Evolutionary conservation across 768 basidiomycete genomes (phyloP).

Genomic region (Xanthoconium stramineum): DNA sequence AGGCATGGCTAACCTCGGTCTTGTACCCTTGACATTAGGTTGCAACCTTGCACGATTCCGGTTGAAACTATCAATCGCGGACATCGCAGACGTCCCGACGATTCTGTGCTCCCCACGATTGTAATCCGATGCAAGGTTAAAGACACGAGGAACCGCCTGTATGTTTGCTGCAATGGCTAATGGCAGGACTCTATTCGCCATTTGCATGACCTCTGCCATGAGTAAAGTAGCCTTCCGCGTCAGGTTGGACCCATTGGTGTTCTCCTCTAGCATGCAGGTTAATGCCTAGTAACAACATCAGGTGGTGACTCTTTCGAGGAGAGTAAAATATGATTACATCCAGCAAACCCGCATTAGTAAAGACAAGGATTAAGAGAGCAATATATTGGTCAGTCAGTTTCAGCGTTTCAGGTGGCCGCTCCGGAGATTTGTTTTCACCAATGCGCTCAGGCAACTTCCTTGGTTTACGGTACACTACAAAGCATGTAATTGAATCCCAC

Average conservation of each 20-base stretch:
- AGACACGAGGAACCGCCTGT: slow-evolving; percentile 84
- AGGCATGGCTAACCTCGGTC: slow-evolving; percentile 54
- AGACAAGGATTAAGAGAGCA: slow-evolving; percentile 76
- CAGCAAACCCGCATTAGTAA: slow-evolving; percentile 82
- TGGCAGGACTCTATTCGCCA: slow-evolving; percentile 86
- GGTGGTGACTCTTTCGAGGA: neutral
- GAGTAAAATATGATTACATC: slow-evolving; percentile 54
- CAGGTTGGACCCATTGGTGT: slow-evolving; percentile 64
- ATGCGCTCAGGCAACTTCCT: slow-evolving; percentile 33
- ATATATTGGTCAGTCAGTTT: slow-evolving; percentile 93
- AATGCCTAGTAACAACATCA: slow-evolving; percentile 57
- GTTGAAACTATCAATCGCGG: slow-evolving; percentile 89
- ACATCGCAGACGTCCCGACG: slow-evolving; percentile 78
- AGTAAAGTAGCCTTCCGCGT: slow-evolving; percentile 88
- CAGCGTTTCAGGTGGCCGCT: slow-evolving; percentile 53
- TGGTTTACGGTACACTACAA: slow-evolving; percentile 63
- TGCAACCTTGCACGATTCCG: slow-evolving; percentile 79
- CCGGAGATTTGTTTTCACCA: slow-evolving; percentile 39
- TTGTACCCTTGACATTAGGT: slow-evolving; percentile 52
- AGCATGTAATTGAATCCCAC: neutral
- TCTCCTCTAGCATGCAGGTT: slow-evolving; percentile 80
- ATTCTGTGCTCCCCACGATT: slow-evolving; percentile 73
- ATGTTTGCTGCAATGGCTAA: slow-evolving; percentile 76
- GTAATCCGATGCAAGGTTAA: slow-evolving; percentile 81
- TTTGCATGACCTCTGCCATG: slow-evolving; percentile 86